A percentile compares a stretch with the other conserved stretches of the same genome.
phyloP scores from a whole-genome alignment of 2,329 filamentous ascomycete genomes.

The Trichoderma oligosporum region DNA sequence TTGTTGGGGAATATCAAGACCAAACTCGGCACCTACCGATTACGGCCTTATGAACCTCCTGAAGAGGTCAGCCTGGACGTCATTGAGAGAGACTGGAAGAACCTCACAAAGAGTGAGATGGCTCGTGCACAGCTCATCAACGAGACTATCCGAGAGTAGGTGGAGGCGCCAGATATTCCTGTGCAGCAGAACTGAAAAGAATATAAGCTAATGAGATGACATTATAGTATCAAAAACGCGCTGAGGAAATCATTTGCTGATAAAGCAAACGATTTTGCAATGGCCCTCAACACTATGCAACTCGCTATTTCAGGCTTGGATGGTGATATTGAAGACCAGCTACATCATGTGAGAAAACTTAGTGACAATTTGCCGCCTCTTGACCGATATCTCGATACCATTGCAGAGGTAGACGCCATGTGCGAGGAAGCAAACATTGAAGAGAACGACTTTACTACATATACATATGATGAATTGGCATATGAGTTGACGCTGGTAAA shows the following conservation, averaged over 20 bases:
- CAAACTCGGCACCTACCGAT: conserved; percentile 89
- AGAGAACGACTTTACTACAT: conserved; percentile 99
- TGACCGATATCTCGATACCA: conserved; percentile 86
- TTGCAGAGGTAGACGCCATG: conserved; percentile 79
- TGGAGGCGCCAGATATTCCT: conserved; percentile 18
- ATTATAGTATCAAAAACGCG: conserved; percentile 79
- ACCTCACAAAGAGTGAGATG: conserved; percentile 78
- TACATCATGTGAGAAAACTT: conserved; percentile 79
- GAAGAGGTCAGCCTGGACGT: conserved; percentile 75
- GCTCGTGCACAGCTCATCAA: conserved; percentile 90
- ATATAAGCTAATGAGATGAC: conserved; percentile 29
- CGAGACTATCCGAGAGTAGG: conserved; percentile 90
- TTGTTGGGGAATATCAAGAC: conserved; percentile 98
- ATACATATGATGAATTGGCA: conserved; percentile 91
- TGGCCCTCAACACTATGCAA: conserved; percentile 91
- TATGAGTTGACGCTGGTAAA: conserved; percentile 93
- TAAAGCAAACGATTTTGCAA: conserved; percentile 96
- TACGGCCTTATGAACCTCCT: conserved; percentile 88
- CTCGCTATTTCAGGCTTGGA: conserved; percentile 94
- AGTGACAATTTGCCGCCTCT: conserved; percentile 82
- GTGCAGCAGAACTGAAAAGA: neutral
- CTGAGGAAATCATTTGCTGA: conserved; percentile 91
- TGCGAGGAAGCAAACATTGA: conserved; percentile 97
- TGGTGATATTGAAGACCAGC: conserved; percentile 92
- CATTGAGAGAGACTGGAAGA: conserved; percentile 78